A percentile compares a stretch with the other conserved stretches of the same genome.
phyloP scores from a whole-genome alignment of 1,139 yeast genomes.

The Entelexis paramagnoliae region DNA sequence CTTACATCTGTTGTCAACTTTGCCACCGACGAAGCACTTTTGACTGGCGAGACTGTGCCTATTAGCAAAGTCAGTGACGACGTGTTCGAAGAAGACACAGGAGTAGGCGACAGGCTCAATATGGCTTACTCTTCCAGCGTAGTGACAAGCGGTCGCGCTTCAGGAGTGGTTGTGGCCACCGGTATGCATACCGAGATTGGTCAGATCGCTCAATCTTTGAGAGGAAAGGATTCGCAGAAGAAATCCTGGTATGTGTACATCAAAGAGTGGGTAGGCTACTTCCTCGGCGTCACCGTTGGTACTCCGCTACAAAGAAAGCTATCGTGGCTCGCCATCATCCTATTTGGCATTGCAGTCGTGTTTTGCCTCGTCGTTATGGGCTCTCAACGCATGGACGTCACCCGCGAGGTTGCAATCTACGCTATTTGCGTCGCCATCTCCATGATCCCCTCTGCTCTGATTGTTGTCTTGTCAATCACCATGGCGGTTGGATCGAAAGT shows the following conservation, averaged over 20 bases:
- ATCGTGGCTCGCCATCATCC: constrained; percentile 56
- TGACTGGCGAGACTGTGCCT: constrained; percentile 80
- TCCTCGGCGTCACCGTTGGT: constrained; percentile 66
- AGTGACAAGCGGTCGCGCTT: constrained; percentile 68
- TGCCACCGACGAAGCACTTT: constrained; percentile 76
- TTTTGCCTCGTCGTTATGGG: constrained; percentile 76
- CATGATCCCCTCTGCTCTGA: constrained; percentile 74
- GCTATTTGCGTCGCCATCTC: constrained; percentile 76
- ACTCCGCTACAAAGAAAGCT: constrained; percentile 63
- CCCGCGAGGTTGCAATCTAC: constrained; percentile 64
- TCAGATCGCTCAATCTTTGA: constrained; percentile 56
- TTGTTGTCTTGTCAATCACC: constrained; percentile 71
- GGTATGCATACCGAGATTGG: constrained; percentile 72
- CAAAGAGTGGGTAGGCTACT: constrained; percentile 49
- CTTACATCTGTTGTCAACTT: constrained; percentile 66
- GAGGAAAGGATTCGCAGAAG: constrained; percentile 35
- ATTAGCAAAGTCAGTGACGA: constrained; percentile 46
- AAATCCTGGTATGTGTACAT: constrained; percentile 44
- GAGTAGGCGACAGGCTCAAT: constrained; percentile 54
- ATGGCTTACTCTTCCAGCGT: constrained; percentile 63
- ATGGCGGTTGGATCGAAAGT: constrained; percentile 81
- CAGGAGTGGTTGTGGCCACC: constrained; percentile 55
- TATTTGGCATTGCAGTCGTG: constrained; percentile 61
- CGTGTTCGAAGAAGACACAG: constrained; percentile 34
- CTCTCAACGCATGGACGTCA: constrained; percentile 57